These are phyloP conservation scores for Novymonas esmeraldas DNA, from an alignment of 208 protist species.

Conservation along the genomic window DNA sequence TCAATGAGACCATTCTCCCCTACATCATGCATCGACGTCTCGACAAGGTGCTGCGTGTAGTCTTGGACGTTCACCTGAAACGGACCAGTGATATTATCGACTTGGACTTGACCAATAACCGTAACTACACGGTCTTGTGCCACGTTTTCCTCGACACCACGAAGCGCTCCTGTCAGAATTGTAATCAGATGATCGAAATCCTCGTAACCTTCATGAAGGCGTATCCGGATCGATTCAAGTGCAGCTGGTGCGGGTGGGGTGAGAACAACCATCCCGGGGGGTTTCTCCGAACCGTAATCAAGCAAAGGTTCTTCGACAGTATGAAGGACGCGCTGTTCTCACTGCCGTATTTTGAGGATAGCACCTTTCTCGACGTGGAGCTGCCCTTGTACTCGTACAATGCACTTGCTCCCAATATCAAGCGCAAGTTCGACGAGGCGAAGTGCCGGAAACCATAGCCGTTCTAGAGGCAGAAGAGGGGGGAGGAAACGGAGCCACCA, in stretches of 20 bases:
- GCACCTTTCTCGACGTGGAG: background rate
- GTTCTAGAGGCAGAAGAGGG: too few relatives aligned
- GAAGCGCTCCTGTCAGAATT: background rate
- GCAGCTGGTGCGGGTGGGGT: background rate
- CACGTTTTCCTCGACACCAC: background rate
- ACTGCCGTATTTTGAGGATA: background rate
- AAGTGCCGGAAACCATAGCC: too few relatives aligned
- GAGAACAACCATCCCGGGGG: background rate
- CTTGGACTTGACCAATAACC: too few relatives aligned
- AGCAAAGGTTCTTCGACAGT: background rate
- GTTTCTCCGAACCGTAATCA: background rate
- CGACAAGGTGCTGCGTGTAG: too few relatives aligned
- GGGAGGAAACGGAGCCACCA: too few relatives aligned
- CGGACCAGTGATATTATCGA: too few relatives aligned
- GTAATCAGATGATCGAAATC: background rate
- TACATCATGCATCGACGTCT: background rate
- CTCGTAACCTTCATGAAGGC: background rate
- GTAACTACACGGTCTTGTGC: background rate
- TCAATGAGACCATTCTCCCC: background rate
- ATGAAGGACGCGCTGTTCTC: background rate
- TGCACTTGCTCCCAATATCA: background rate
- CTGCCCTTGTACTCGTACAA: background rate
- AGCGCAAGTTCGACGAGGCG: background rate
- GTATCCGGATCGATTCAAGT: background rate
- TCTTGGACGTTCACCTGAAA: too few relatives aligned